Conservation (phyloP, 2,329 filamentous ascomycete genomes). For the Rugonectria rugulosa region DNA sequence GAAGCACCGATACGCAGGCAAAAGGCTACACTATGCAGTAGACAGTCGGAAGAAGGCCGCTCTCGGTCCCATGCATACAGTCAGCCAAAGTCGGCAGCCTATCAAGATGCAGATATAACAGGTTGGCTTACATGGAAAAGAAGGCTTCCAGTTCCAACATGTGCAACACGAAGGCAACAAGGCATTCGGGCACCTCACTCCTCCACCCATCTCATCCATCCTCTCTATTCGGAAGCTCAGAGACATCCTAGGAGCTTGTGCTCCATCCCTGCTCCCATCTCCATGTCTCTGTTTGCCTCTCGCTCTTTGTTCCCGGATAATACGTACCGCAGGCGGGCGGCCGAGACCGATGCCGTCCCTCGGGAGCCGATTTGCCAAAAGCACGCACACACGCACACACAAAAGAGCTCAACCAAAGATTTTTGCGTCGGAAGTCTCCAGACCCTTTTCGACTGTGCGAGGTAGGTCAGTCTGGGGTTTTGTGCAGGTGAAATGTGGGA, state of each 20-base stretch:
- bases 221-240: too few relatives aligned
- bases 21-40: too few relatives aligned
- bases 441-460: too few relatives aligned
- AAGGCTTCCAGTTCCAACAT: neutral
- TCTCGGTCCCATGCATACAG: neutral
- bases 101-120: neutral
- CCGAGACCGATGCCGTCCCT: conserved; percentile 16
- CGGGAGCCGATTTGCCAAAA: conserved; percentile 23
- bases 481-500: neutral
- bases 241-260: too few relatives aligned
- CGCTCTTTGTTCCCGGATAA: too few relatives aligned
- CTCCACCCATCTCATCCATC: too few relatives aligned
- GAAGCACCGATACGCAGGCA: too few relatives aligned
- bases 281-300: neutral
- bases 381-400: neutral
- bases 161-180: too few relatives aligned
- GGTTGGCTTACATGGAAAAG: neutral
- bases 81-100: neutral
- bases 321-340: conserved; percentile 5
- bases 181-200: too few relatives aligned
- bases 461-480: too few relatives aligned
- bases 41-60: neutral
- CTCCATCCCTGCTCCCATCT: too few relatives aligned
- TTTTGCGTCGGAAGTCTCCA: too few relatives aligned
- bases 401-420: neutral